Percentiles rank a stretch among this genome's conserved stretches.
Conservation (phyloP, 78 protist species). For the Dictyostelium intermedium region DNA sequence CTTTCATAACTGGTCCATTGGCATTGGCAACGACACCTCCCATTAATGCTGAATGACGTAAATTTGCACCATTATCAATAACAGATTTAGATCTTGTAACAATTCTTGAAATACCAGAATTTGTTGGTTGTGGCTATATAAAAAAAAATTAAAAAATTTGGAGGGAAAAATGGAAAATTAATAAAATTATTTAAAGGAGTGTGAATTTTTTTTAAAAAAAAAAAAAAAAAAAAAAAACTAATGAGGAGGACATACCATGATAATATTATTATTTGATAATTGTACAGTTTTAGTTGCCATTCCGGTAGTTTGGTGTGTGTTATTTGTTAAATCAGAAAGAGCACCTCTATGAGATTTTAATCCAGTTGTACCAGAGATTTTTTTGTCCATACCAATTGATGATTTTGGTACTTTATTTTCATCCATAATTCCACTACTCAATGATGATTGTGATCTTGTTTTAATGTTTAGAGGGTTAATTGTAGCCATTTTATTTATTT, state of each 20-base stretch:
- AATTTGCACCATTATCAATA: conserved; percentile 4
- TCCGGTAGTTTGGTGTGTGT: conserved; percentile 16
- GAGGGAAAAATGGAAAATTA: background rate
- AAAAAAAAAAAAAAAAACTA: background rate
- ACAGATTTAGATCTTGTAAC: background rate
- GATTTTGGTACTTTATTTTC: conserved; percentile 57
- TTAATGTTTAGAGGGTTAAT: background rate
- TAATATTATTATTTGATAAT: background rate
- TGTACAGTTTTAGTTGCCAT: conserved; percentile 2
- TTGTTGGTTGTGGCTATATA: conserved; percentile 1
- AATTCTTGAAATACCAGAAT: background rate
- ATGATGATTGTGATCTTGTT: conserved; percentile 13
- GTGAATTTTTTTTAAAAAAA: no score
- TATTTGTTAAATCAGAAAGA: conserved; percentile 67
- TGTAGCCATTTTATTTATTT: conserved; percentile 46
- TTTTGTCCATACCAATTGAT: background rate
- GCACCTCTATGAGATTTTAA: conserved; percentile 45
- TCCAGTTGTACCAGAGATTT: background rate
- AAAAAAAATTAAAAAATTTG: background rate
- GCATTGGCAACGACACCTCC: background rate
- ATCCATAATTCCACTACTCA: background rate
- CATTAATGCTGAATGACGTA: background rate
- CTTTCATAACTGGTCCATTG: background rate
- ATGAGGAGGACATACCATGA: background rate
- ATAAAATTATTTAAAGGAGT: background rate